A percentile compares a stretch with the other conserved stretches of the same genome.
These are phyloP conservation scores for Trichoderma sp. DNA, from an alignment of 2,329 filamentous ascomycete species.

Conservation along the genomic window DNA sequence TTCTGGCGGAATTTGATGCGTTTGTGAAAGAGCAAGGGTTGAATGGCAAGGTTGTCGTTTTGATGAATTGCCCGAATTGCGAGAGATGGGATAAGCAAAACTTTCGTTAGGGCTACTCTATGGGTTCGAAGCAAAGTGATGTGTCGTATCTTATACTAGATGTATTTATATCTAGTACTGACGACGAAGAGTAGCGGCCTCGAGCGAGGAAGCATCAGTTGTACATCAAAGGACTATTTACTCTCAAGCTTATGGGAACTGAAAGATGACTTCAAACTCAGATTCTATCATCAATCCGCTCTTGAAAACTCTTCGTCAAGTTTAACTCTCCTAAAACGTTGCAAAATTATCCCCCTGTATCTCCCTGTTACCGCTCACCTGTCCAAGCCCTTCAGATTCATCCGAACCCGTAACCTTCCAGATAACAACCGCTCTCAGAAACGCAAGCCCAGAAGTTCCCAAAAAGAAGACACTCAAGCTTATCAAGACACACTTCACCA, in stretches of 20 bases:
- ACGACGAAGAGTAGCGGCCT: background rate
- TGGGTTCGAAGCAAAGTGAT: background rate
- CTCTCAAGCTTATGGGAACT: background rate
- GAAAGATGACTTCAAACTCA: background rate
- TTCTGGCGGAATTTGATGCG: background rate
- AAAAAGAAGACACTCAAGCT: slow-evolving; percentile 33
- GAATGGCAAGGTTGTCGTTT: background rate
- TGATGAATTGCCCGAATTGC: background rate
- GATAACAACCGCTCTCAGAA: slow-evolving; percentile 32
- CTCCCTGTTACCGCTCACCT: background rate
- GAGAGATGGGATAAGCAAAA: background rate
- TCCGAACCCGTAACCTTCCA: slow-evolving; percentile 28
- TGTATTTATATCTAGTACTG: background rate
- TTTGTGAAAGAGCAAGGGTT: background rate
- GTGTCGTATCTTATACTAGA: background rate
- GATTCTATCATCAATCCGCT: background rate
- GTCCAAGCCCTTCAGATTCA: background rate
- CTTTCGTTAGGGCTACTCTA: background rate
- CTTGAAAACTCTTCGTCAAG: background rate
- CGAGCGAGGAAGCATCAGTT: background rate
- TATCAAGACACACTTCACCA: slow-evolving; percentile 31
- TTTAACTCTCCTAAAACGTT: background rate
- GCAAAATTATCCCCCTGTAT: background rate
- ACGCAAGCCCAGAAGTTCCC: slow-evolving; percentile 33
- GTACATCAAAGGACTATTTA: background rate